A percentile compares a stretch with the other conserved stretches of the same genome.
phyloP scores from a whole-genome alignment of 495 filamentous ascomycete species.

The Articulospora tetracladia region DNA sequence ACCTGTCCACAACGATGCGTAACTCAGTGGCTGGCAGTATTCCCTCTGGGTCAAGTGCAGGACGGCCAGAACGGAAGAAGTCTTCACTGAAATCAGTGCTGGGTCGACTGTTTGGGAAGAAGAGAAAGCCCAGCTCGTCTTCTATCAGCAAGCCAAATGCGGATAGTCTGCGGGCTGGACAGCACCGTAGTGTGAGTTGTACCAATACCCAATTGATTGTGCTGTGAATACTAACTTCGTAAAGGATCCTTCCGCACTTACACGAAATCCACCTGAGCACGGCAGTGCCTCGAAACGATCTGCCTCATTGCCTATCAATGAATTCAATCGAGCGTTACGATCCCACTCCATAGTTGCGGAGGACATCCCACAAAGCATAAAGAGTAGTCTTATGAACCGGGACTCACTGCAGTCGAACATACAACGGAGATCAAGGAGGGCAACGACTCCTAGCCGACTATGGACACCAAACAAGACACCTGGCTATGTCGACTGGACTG shows the following conservation, averaged over 20 bases:
- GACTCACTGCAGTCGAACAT: constrained; percentile 41
- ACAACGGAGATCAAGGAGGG: constrained; percentile 26
- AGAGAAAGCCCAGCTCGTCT: constrained; percentile 34
- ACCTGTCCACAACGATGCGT: constrained; percentile 5
- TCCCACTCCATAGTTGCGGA: constrained; percentile 43
- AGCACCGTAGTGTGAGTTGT: constrained; percentile 43
- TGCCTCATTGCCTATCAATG: constrained; percentile 47
- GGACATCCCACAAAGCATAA: constrained; percentile 31
- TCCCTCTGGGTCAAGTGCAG: constrained; percentile 13
- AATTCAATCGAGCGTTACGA: constrained; percentile 46
- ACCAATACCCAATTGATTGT: neutral
- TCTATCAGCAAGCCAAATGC: constrained; percentile 17
- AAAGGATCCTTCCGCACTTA: constrained; percentile 42
- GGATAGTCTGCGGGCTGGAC: constrained; percentile 10
- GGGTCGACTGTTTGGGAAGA: constrained; percentile 46
- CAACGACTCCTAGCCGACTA: constrained; percentile 28
- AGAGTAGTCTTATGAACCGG: constrained; percentile 38
- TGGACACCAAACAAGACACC: constrained; percentile 27
- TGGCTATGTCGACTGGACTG: constrained; percentile 33
- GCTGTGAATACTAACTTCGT: constrained; percentile 18
- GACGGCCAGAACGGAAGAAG: constrained; percentile 42
- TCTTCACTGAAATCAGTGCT: constrained; percentile 44
- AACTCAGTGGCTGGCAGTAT: constrained; percentile 15
- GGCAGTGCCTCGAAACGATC: constrained; percentile 38
- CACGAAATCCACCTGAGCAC: constrained; percentile 19